Evolutionary conservation across 2,329 filamentous ascomycete genomes (phyloP).

Genomic region (Achaetomium macrosporum): DNA sequence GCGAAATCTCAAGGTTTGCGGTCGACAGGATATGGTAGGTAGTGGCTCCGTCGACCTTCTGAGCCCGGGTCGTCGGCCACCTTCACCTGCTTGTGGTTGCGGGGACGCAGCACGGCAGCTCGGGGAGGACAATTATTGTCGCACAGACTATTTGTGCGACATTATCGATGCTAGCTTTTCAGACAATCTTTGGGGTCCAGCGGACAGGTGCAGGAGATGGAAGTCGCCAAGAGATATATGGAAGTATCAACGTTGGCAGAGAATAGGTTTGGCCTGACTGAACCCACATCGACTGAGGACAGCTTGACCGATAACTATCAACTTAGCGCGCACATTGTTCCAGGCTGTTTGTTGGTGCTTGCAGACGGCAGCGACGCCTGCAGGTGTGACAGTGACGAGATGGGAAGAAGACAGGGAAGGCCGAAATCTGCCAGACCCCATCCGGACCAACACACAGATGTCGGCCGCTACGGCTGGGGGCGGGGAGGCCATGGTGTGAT

Average conservation of each 20-base stretch:
- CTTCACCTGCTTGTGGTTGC: conserved; percentile 5
- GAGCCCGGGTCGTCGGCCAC: conserved; percentile 1
- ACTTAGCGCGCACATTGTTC: conserved; percentile 16
- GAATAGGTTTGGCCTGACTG: background rate
- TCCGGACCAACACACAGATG: background rate
- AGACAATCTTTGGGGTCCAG: background rate
- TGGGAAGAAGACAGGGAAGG: conserved; percentile 1
- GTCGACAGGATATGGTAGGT: background rate
- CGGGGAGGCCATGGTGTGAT: conserved; percentile 4
- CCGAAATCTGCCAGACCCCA: background rate
- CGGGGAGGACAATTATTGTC: conserved; percentile 18
- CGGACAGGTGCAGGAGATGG: background rate
- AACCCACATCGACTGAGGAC: background rate
- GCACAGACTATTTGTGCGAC: conserved; percentile 17
- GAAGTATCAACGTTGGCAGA: background rate
- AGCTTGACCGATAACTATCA: background rate
- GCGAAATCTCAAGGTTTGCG: background rate
- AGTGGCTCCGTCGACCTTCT: background rate
- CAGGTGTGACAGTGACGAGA: conserved; percentile 22
- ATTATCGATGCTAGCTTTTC: conserved; percentile 13
- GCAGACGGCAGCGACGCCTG: background rate
- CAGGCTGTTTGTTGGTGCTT: background rate
- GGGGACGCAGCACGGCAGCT: conserved; percentile 19
- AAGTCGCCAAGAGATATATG: background rate
- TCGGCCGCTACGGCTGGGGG: background rate